phyloP scores from a whole-genome alignment of 1,139 yeast species.

The Tardiomyces depauwii region DNA sequence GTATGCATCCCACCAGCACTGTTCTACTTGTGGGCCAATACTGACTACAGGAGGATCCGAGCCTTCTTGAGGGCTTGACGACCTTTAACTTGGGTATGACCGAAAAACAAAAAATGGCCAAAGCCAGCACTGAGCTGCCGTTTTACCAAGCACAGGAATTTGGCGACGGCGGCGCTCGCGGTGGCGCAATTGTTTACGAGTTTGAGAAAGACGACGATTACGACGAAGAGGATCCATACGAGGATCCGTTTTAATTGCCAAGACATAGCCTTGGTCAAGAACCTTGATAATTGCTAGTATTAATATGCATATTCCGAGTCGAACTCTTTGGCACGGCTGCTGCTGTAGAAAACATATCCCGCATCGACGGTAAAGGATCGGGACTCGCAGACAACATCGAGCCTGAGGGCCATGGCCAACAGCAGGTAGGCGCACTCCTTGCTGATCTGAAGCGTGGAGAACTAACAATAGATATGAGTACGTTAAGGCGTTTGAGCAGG shows the following conservation, averaged over 20 bases:
- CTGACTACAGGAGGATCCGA: conserved; percentile 24
- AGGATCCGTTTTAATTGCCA: conserved; percentile 70
- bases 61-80: conserved; percentile 57
- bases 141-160: conserved; percentile 76
- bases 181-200: conserved; percentile 80
- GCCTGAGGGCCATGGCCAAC: not conserved
- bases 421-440: not conserved
- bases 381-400: too few relatives aligned
- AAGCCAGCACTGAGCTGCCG: conserved; percentile 81
- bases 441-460: conserved; percentile 16
- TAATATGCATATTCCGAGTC: too few relatives aligned
- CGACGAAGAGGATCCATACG: conserved; percentile 96
- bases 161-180: conserved; percentile 52
- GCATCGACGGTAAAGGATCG: too few relatives aligned
- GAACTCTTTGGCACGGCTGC: too few relatives aligned
- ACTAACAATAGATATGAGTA: conserved; percentile 79
- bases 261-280: too few relatives aligned
- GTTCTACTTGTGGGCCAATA: not conserved
- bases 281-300: too few relatives aligned
- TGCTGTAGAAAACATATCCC: too few relatives aligned
- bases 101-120: conserved; percentile 61
- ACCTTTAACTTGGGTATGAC: conserved; percentile 79
- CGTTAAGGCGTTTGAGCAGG: conserved; percentile 72
- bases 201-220: conserved; percentile 79
- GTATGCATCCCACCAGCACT: not conserved